Conservation (phyloP, 192 early-diverging fungal species). For the Mortierella alpina region DNA sequence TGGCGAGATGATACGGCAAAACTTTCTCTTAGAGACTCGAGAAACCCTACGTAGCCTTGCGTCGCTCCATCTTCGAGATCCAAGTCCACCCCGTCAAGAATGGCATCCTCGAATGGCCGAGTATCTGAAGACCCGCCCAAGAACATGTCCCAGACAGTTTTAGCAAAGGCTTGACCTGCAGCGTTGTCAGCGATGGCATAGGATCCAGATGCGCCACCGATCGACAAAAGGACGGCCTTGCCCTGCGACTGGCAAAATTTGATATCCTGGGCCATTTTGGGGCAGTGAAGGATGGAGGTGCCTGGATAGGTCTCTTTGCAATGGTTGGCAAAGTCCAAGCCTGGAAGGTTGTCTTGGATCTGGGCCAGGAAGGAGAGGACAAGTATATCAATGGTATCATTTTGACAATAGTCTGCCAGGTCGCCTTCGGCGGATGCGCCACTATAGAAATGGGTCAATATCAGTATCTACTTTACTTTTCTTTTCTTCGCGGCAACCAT, state of each 20-base stretch:
- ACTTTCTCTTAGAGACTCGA: slow-evolving; percentile 46
- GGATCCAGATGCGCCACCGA: slow-evolving; percentile 71
- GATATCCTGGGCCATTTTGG: slow-evolving; percentile 65
- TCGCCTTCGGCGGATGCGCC: neutral
- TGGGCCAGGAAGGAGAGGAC: slow-evolving; percentile 66
- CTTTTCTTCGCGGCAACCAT: too few relatives aligned
- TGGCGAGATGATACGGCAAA: neutral
- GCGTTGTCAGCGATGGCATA: slow-evolving; percentile 3
- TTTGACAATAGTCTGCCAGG: slow-evolving; percentile 61
- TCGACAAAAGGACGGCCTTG: slow-evolving; percentile 65
- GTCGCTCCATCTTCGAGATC: slow-evolving; percentile 67
- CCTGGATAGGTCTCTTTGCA: slow-evolving; percentile 63
- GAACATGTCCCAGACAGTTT: slow-evolving; percentile 66
- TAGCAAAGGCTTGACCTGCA: slow-evolving; percentile 55
- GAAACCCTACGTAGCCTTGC: slow-evolving; percentile 60
- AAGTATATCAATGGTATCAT: slow-evolving; percentile 65
- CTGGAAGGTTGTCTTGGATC: slow-evolving; percentile 61
- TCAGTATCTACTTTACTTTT: neutral
- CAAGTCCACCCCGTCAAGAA: slow-evolving; percentile 69
- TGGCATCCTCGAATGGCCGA: slow-evolving; percentile 68
- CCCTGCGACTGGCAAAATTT: slow-evolving; percentile 71
- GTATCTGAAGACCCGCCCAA: slow-evolving; percentile 62
- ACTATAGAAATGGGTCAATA: neutral
- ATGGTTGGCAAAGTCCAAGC: slow-evolving; percentile 63
- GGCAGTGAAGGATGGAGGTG: slow-evolving; percentile 66